A percentile compares a stretch with the other conserved stretches of the same genome.
Conservation (phyloP, 768 basidiomycete species). For the Mycena epipterygia region DNA sequence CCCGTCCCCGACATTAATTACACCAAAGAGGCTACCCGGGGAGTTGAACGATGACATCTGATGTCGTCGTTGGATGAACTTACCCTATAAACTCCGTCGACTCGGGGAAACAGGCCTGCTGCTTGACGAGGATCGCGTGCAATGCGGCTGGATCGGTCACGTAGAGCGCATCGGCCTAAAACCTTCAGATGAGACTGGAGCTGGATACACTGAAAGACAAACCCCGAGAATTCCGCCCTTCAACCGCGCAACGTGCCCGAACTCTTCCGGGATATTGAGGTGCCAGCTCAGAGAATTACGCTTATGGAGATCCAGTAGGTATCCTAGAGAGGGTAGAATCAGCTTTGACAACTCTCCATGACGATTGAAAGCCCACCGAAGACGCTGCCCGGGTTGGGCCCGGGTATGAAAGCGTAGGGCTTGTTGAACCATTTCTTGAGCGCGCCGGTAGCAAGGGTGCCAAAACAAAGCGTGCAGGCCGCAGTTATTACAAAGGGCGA, state of each 20-base stretch:
- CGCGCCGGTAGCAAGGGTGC: slow-evolving; percentile 4
- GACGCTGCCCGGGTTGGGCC: neutral
- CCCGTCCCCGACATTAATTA: slow-evolving; percentile 38
- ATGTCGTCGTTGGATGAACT: neutral
- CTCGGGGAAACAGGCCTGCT: slow-evolving; percentile 39
- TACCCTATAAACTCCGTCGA: slow-evolving; percentile 45
- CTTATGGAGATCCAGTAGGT: slow-evolving; percentile 39
- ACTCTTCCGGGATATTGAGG: slow-evolving; percentile 40
- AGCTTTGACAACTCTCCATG: neutral
- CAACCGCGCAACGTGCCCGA: slow-evolving; percentile 40
- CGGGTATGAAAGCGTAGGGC: slow-evolving; percentile 20
- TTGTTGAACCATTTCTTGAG: slow-evolving; percentile 19
- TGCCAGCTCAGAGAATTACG: slow-evolving; percentile 38
- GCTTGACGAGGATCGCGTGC: slow-evolving; percentile 40
- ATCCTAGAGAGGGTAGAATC: slow-evolving; percentile 28
- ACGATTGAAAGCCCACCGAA: neutral
- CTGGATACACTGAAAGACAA: neutral
- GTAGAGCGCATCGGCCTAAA: slow-evolving; percentile 41
- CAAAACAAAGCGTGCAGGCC: neutral
- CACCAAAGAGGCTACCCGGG: slow-evolving; percentile 34
- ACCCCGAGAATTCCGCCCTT: slow-evolving; percentile 40
- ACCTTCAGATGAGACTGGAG: neutral
- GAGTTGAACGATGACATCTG: too few relatives aligned
- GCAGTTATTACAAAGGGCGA: slow-evolving; percentile 3
- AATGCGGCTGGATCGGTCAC: slow-evolving; percentile 44